Evolutionary conservation across 1,284 basidiomycete genomes (phyloP).

Genomic region (Fomitopsis palustris): DNA sequence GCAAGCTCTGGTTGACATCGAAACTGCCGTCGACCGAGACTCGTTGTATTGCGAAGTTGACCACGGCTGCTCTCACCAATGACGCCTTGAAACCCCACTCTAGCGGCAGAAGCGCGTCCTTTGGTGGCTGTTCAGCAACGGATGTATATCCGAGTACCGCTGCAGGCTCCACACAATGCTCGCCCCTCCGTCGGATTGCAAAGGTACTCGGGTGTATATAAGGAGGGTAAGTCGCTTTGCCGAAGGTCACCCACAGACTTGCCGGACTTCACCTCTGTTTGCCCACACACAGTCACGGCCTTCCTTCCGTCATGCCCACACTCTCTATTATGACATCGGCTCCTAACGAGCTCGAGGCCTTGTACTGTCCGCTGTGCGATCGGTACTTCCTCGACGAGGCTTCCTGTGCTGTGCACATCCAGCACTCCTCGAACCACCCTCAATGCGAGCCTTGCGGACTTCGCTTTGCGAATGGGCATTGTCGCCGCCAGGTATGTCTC

Average conservation of each 20-base stretch:
- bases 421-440: conserved; percentile 22
- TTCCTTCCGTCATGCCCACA: background rate
- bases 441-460: conserved; percentile 21
- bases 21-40: background rate
- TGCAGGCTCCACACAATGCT: background rate
- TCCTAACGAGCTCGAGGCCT: conserved; percentile 10
- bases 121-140: background rate
- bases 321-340: conserved; percentile 16
- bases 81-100: background rate
- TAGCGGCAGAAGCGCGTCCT: background rate
- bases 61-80: background rate
- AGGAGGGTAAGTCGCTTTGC: background rate
- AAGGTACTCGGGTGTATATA: background rate
- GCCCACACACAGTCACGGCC: background rate
- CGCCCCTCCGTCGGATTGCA: background rate
- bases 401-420: conserved; percentile 22
- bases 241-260: background rate
- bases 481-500: conserved; percentile 21
- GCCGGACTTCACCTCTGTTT: background rate
- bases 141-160: background rate
- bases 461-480: conserved; percentile 25
- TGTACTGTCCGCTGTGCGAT: conserved; percentile 29
- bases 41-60: background rate
- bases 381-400: conserved; percentile 22
- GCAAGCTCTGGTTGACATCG: background rate